These are phyloP conservation scores for Aspergillus jensenii DNA, from an alignment of 2,329 filamentous ascomycete genomes.

Conservation along the genomic window DNA sequence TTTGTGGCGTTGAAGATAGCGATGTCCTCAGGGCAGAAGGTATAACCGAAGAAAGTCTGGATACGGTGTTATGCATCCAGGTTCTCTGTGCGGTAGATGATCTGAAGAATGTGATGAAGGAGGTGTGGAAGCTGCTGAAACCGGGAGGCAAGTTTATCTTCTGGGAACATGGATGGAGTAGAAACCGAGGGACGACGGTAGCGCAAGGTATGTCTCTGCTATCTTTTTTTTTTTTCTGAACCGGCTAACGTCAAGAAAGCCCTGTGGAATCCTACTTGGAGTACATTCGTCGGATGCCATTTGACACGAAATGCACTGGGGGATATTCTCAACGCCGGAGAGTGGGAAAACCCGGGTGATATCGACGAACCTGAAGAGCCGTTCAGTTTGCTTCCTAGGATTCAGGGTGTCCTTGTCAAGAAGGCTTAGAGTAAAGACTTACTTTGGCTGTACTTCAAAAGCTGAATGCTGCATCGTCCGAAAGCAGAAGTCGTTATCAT, in stretches of 20 bases:
- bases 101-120: slow-evolving; percentile 19
- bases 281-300: slow-evolving; percentile 20
- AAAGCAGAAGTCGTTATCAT: no score
- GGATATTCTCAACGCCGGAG: slow-evolving; percentile 21
- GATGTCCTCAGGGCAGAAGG: slow-evolving; percentile 38
- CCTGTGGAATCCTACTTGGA: slow-evolving; percentile 21
- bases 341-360: slow-evolving; percentile 21
- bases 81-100: slow-evolving; percentile 44
- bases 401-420: slow-evolving; percentile 22
- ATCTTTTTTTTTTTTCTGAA: no score
- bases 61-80: slow-evolving; percentile 46
- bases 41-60: slow-evolving; percentile 34
- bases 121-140: slow-evolving; percentile 44
- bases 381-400: slow-evolving; percentile 17
- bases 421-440: not conserved
- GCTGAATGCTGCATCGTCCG: no score
- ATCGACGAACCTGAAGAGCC: slow-evolving; percentile 18
- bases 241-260: slow-evolving; percentile 17
- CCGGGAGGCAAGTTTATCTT: slow-evolving; percentile 50
- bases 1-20: slow-evolving; percentile 41
- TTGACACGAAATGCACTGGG: slow-evolving; percentile 17
- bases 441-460: no score
- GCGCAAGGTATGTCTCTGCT: slow-evolving; percentile 36
- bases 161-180: slow-evolving; percentile 42
- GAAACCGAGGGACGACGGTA: slow-evolving; percentile 25